Conservation (phyloP, 2,329 filamentous ascomycete genomes). For the Leptodontidium sp. region DNA sequence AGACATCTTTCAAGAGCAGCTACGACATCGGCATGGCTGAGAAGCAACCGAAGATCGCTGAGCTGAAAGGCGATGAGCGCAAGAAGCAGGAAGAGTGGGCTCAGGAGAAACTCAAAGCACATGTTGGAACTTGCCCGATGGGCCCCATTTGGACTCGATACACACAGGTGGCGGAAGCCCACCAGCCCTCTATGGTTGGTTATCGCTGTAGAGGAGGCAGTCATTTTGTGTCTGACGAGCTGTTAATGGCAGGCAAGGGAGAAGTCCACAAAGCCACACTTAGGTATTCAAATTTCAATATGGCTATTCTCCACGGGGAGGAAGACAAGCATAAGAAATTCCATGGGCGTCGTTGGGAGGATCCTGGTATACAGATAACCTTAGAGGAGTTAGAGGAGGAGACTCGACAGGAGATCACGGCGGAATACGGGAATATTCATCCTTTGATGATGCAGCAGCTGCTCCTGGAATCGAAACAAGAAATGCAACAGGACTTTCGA, state of each 20-base stretch:
- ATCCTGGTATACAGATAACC: too few relatives aligned
- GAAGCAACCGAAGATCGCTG: not conserved
- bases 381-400: too few relatives aligned
- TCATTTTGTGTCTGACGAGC: constrained; percentile 1
- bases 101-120: not conserved
- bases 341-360: too few relatives aligned
- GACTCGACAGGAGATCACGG: too few relatives aligned
- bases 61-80: not conserved
- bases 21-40: constrained; percentile 7
- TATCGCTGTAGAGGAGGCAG: not conserved
- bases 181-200: not conserved
- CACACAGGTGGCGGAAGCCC: too few relatives aligned
- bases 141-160: not conserved
- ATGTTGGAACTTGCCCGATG: constrained; percentile 1
- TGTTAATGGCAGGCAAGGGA: not conserved
- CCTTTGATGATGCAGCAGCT: too few relatives aligned
- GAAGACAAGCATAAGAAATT: too few relatives aligned
- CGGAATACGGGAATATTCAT: too few relatives aligned
- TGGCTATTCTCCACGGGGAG: too few relatives aligned
- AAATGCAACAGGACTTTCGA: too few relatives aligned
- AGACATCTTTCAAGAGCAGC: not conserved
- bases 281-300: not conserved
- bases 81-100: constrained; percentile 3
- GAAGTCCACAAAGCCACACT: not conserved
- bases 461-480: too few relatives aligned